A percentile compares a stretch with the other conserved stretches of the same genome.
phyloP scores from a whole-genome alignment of 345 rosid species.

The Linum trigynum region DNA sequence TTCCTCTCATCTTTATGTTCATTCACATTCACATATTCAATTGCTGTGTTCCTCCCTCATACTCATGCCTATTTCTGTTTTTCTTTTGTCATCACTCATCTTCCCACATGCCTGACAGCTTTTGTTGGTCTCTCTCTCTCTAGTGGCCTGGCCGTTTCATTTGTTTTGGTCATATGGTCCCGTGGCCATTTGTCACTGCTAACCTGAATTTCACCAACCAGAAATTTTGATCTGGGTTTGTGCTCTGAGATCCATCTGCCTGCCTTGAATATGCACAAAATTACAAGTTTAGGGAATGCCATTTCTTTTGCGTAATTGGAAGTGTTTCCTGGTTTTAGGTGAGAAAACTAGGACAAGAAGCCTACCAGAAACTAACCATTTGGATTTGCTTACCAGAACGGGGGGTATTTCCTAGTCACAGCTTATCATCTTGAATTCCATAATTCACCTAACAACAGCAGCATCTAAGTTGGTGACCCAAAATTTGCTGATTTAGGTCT shows the following conservation, averaged over 20 bases:
- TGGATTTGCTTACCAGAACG: neutral
- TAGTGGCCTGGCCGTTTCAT: slow-evolving; percentile 16
- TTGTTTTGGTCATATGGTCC: slow-evolving; percentile 14
- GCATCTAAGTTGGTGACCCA: neutral
- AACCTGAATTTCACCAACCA: neutral
- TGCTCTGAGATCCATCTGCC: slow-evolving; percentile 13
- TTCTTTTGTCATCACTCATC: slow-evolving; percentile 11
- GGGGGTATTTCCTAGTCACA: neutral
- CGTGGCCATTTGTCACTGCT: neutral
- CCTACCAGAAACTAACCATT: neutral
- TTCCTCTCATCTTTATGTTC: neutral
- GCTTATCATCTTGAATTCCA: neutral
- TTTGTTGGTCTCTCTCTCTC: slow-evolving; percentile 13
- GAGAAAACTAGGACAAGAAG: neutral
- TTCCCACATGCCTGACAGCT: slow-evolving; percentile 42
- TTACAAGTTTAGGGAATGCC: neutral
- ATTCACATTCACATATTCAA: too few species aligned
- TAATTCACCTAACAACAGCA: neutral
- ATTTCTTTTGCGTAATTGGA: neutral
- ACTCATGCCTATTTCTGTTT: slow-evolving; percentile 7
- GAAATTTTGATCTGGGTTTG: slow-evolving; percentile 9
- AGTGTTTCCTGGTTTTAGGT: neutral
- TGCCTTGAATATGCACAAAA: neutral
- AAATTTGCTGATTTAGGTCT: neutral
- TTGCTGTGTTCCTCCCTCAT: slow-evolving; percentile 1